Conservation (phyloP, 257 asterid species). For the Solanum medicagineum region DNA sequence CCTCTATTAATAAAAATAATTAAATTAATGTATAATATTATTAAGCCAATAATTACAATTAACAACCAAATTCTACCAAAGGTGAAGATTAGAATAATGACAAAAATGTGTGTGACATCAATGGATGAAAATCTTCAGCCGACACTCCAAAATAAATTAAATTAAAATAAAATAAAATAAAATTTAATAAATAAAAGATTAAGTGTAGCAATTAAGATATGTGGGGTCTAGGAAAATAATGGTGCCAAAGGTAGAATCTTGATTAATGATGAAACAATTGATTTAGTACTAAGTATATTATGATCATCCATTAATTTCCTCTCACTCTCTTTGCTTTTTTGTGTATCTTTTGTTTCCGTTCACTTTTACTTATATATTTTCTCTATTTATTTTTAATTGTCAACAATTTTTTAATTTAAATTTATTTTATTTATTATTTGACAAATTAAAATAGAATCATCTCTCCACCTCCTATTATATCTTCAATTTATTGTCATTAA, state of each 20-base stretch:
- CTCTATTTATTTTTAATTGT: too few relatives aligned
- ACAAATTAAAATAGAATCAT: too few relatives aligned
- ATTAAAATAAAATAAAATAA: background rate
- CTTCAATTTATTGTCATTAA: too few relatives aligned
- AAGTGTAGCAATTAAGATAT: background rate
- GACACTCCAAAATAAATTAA: slow-evolving; percentile 13
- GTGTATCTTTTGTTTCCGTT: background rate
- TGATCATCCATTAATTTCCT: background rate
- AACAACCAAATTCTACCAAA: background rate
- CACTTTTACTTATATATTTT: background rate
- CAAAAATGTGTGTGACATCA: background rate
- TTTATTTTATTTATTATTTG: too few relatives aligned
- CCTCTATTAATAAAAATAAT: too few relatives aligned
- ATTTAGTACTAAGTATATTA: background rate
- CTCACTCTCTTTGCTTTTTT: background rate
- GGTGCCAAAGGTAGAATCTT: slow-evolving; percentile 9
- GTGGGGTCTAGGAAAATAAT: slow-evolving; percentile 3
- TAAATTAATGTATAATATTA: background rate
- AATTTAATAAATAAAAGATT: background rate
- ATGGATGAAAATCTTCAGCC: slow-evolving; percentile 14
- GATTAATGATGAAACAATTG: background rate
- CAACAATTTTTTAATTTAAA: too few relatives aligned
- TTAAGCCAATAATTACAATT: background rate
- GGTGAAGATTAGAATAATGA: background rate
- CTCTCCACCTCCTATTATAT: too few relatives aligned